Evolutionary conservation across 768 basidiomycete species (phyloP).

Genomic region (Serendipita sp.): DNA sequence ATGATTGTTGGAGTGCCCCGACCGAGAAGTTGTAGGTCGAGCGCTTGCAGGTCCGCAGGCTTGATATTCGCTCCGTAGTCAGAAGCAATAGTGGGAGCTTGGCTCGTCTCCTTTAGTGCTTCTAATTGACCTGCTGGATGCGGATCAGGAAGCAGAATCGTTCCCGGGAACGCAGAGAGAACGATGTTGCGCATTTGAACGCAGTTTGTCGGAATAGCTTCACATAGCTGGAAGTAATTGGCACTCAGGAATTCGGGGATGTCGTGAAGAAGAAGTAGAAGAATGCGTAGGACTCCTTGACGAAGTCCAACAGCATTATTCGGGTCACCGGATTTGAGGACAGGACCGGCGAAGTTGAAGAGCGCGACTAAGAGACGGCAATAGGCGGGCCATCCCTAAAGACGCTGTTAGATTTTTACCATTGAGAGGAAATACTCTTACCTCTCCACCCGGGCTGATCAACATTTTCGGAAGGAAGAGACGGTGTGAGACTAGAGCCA

Average conservation of each 20-base stretch:
- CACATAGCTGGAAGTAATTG: slow-evolving; percentile 91
- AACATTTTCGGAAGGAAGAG: slow-evolving; percentile 95
- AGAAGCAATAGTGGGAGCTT: slow-evolving; percentile 77
- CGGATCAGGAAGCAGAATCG: slow-evolving; percentile 69
- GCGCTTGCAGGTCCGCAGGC: slow-evolving; percentile 60
- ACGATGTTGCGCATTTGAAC: slow-evolving; percentile 94
- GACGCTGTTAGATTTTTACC: slow-evolving; percentile 4
- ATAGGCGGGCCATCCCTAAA: slow-evolving; percentile 85
- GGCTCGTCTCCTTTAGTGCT: slow-evolving; percentile 72
- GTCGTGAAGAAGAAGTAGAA: slow-evolving; percentile 92
- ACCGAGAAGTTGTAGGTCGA: slow-evolving; percentile 76
- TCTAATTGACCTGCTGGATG: slow-evolving; percentile 33
- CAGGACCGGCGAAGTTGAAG: slow-evolving; percentile 87
- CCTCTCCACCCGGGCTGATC: slow-evolving; percentile 74
- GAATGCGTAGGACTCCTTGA: slow-evolving; percentile 73
- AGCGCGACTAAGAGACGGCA: slow-evolving; percentile 86
- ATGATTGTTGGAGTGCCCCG: slow-evolving; percentile 58
- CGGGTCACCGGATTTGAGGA: slow-evolving; percentile 70
- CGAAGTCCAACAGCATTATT: slow-evolving; percentile 74
- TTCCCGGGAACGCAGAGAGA: slow-evolving; percentile 83
- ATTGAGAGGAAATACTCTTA: slow-evolving; percentile 15
- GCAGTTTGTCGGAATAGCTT: slow-evolving; percentile 81
- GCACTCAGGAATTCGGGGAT: slow-evolving; percentile 97
- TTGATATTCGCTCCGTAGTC: slow-evolving; percentile 79
- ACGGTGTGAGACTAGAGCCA: slow-evolving; percentile 88